Conservation (phyloP, 78 protist species). For the Blattamonas nauphoetae region DNA sequence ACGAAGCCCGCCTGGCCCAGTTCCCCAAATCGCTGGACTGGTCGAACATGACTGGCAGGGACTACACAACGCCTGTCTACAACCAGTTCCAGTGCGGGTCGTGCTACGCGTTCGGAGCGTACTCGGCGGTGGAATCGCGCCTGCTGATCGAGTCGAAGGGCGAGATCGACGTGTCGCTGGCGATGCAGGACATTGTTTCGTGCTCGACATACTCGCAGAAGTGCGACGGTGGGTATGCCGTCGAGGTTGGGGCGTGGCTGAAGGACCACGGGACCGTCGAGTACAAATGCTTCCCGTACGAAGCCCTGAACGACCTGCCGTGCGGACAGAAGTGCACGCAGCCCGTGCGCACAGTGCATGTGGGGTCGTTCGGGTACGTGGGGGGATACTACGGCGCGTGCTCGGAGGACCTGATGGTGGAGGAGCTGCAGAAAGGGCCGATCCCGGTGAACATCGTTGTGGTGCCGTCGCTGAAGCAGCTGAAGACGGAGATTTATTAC, state of each 20-base stretch:
- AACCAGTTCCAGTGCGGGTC: neutral
- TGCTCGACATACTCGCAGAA: neutral
- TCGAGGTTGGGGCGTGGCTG: neutral
- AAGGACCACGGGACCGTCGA: neutral
- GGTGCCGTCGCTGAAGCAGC: neutral
- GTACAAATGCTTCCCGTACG: neutral
- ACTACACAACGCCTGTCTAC: neutral
- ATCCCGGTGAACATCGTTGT: neutral
- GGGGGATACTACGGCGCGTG: neutral
- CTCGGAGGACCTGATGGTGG: neutral
- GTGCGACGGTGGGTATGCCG: neutral
- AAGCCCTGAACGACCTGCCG: neutral
- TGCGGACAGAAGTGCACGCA: neutral
- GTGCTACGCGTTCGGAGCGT: neutral
- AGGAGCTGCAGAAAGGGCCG: neutral
- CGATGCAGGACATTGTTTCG: neutral
- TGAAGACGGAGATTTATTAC: neutral
- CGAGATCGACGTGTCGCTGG: neutral
- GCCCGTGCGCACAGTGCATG: neutral
- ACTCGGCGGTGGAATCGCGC: neutral
- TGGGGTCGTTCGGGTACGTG: neutral
- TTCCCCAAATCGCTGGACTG: neutral
- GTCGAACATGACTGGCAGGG: neutral
- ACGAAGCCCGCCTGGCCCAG: neutral
- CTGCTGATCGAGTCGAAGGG: neutral